A percentile compares a stretch with the other conserved stretches of the same genome.
These are phyloP conservation scores for Circinella umbellata DNA, from an alignment of 371 early-diverging fungal genomes.

Conservation along the genomic window DNA sequence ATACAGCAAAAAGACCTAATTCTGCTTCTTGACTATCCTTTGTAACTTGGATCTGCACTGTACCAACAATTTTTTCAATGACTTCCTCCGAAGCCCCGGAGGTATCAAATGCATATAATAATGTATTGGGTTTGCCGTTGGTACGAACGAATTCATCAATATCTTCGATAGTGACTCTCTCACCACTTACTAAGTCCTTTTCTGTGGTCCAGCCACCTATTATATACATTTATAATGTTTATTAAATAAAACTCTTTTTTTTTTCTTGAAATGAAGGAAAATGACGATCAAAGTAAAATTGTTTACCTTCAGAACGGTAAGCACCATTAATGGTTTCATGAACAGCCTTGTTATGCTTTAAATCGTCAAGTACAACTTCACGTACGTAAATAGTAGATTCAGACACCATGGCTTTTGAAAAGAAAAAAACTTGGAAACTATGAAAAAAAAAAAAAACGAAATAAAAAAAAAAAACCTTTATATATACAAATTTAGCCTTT, in stretches of 20 bases:
- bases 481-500: too few species aligned
- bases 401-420: conserved; percentile 13
- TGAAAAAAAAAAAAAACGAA: background rate
- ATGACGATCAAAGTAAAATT: background rate
- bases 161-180: conserved; percentile 34
- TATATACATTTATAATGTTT: background rate
- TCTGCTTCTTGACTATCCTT: conserved; percentile 30
- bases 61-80: conserved; percentile 36
- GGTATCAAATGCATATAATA: conserved; percentile 30
- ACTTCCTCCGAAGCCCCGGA: background rate
- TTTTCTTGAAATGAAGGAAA: background rate
- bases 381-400: conserved; percentile 22
- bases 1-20: conserved; percentile 56
- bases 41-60: conserved; percentile 38
- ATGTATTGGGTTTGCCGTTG: conserved; percentile 33
- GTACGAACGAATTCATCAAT: conserved; percentile 24
- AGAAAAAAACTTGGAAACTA: background rate
- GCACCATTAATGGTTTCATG: conserved; percentile 23
- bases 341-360: conserved; percentile 18
- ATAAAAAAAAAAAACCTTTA: background rate
- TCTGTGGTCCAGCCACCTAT: conserved; percentile 54
- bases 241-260: background rate
- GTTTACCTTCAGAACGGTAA: conserved; percentile 24
- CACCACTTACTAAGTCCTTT: conserved; percentile 36
- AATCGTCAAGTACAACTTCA: conserved; percentile 21